These are phyloP conservation scores for Wickerhamomyces xylosicus DNA, from an alignment of 805 yeast genomes.

Conservation along the genomic window DNA sequence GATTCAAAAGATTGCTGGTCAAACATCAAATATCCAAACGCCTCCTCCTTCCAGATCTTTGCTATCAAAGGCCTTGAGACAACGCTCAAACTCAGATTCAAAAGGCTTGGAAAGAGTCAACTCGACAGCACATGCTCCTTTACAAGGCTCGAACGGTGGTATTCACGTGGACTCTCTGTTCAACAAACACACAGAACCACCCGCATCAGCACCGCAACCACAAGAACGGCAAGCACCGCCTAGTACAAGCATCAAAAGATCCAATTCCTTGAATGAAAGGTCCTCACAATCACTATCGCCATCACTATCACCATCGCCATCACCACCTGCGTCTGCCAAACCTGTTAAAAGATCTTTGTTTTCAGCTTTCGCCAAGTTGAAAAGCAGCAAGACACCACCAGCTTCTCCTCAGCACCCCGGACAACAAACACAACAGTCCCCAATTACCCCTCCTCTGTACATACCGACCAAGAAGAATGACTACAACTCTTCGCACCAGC, in stretches of 20 bases:
- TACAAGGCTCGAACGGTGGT: constrained; percentile 1
- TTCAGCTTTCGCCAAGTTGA: constrained; percentile 22
- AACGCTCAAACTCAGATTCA: constrained; percentile 17
- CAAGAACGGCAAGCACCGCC: background rate
- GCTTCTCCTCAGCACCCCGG: constrained; percentile 8
- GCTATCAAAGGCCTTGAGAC: constrained; percentile 16
- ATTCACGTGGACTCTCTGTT: background rate
- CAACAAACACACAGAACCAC: background rate
- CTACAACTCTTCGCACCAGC: background rate
- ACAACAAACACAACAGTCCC: background rate
- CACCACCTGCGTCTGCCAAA: constrained; percentile 5
- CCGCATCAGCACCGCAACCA: background rate
- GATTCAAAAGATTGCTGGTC: constrained; percentile 1
- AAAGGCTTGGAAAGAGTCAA: constrained; percentile 1
- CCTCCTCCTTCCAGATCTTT: constrained; percentile 8
- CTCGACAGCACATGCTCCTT: background rate
- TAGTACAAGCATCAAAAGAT: constrained; percentile 7
- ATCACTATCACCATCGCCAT: background rate
- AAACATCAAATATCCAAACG: background rate
- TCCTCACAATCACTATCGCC: constrained; percentile 1
- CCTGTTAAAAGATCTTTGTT: constrained; percentile 17
- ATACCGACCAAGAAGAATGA: background rate
- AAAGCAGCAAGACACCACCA: constrained; percentile 10
- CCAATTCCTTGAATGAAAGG: constrained; percentile 11
- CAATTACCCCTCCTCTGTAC: background rate